These are phyloP conservation scores for Westerdykella aurantiaca DNA, from an alignment of 2,329 filamentous ascomycete genomes.

Conservation along the genomic window DNA sequence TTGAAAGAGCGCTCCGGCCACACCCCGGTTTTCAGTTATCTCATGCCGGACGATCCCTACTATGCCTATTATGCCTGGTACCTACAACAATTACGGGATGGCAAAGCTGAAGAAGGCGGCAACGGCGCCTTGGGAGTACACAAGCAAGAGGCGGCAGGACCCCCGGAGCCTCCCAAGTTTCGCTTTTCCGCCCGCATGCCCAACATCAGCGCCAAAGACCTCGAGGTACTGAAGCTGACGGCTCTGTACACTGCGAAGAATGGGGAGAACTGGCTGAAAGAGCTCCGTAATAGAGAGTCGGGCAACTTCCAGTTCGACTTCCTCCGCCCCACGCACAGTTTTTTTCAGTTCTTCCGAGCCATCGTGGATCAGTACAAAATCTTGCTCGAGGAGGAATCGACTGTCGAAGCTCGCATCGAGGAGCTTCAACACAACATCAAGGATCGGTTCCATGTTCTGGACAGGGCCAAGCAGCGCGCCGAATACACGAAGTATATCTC, in stretches of 20 bases:
- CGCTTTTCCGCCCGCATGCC: conserved; percentile 95
- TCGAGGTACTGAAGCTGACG: conserved; percentile 67
- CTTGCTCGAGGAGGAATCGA: conserved; percentile 65
- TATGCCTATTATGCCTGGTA: conserved; percentile 88
- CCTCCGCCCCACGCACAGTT: conserved; percentile 86
- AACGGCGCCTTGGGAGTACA: conserved; percentile 43
- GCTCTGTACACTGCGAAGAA: conserved; percentile 91
- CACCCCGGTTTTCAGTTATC: conserved; percentile 88
- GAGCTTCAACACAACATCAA: conserved; percentile 69
- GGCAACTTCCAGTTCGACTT: conserved; percentile 96
- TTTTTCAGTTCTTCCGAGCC: conserved; percentile 92
- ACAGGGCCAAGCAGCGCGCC: conserved; percentile 75
- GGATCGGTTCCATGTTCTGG: conserved; percentile 74
- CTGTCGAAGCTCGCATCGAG: conserved; percentile 65
- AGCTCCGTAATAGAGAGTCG: conserved; percentile 79
- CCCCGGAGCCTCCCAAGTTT: conserved; percentile 78
- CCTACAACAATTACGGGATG: conserved; percentile 75
- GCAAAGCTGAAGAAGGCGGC: conserved; percentile 72
- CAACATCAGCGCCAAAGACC: conserved; percentile 90
- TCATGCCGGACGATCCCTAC: conserved; percentile 75
- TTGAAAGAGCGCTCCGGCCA: conserved; percentile 77
- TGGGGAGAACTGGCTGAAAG: conserved; percentile 85
- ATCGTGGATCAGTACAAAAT: conserved; percentile 91
- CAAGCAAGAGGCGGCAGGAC: conserved; percentile 50
- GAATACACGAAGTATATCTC: conserved; percentile 84